Evolutionary conservation across 177 flowering plant genomes (phyloP).

Genomic region (Vitis hybrid): DNA sequence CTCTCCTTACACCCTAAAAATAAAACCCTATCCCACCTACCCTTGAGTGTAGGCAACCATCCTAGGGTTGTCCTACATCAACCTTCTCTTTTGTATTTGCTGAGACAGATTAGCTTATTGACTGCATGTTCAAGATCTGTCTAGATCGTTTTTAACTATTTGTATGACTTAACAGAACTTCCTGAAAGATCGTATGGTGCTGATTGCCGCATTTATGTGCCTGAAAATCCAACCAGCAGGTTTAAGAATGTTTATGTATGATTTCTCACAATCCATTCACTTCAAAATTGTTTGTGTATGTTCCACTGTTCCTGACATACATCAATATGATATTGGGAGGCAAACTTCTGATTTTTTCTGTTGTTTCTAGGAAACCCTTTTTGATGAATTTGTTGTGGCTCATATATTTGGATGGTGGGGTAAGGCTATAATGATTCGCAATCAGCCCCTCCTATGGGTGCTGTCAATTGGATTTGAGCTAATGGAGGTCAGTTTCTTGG

Average conservation of each 20-base stretch:
- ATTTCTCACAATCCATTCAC: constrained; percentile 37
- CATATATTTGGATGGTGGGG: constrained; percentile 99
- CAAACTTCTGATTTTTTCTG: constrained; percentile 19
- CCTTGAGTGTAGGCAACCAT: no score
- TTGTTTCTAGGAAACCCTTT: constrained; percentile 78
- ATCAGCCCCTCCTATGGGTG: constrained; percentile 98
- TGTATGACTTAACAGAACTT: constrained; percentile 58
- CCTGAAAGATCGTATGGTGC: constrained; percentile 98
- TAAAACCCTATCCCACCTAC: no score
- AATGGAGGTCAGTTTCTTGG: constrained; percentile 73
- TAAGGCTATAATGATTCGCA: constrained; percentile 97
- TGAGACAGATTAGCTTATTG: constrained; percentile 1
- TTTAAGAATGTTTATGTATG: constrained; percentile 99
- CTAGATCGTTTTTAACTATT: background rate
- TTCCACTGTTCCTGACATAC: background rate
- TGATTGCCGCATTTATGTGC: constrained; percentile 88
- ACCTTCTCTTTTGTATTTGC: background rate
- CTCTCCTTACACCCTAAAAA: no score
- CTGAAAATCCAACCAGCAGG: constrained; percentile 94
- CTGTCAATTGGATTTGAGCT: constrained; percentile 94
- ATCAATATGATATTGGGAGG: background rate
- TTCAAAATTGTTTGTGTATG: constrained; percentile 3
- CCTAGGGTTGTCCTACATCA: no score
- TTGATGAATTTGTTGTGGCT: constrained; percentile 96
- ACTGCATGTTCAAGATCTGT: background rate